These are phyloP conservation scores for Emericellopsis atlantica DNA, from an alignment of 2,329 filamentous ascomycete species.

Conservation along the genomic window DNA sequence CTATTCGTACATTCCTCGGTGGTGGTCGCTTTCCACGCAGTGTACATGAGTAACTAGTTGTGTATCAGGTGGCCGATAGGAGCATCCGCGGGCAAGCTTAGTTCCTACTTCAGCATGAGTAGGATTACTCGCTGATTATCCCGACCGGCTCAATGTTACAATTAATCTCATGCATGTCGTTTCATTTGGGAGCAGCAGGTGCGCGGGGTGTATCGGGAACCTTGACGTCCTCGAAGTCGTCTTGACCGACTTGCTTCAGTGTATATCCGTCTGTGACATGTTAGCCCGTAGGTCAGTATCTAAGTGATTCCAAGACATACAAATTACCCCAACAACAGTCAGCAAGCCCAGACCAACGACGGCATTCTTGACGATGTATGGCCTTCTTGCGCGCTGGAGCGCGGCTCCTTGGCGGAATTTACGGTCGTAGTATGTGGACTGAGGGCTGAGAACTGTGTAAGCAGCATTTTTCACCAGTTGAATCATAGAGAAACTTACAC, in stretches of 20 bases:
- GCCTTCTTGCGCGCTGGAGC: constrained; percentile 80
- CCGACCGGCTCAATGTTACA: no score
- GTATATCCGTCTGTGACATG: constrained; percentile 39
- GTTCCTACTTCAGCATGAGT: no score
- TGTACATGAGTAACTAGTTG: neutral
- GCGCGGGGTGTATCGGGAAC: constrained; percentile 62
- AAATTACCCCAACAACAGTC: constrained; percentile 69
- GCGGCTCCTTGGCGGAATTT: constrained; percentile 76
- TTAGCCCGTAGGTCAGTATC: neutral
- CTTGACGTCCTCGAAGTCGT: constrained; percentile 92
- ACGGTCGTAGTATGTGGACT: constrained; percentile 79
- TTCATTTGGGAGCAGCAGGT: constrained; percentile 23
- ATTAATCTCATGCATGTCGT: neutral
- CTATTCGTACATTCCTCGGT: neutral
- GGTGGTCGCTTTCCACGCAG: neutral
- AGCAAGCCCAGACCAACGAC: constrained; percentile 67
- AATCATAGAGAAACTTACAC: neutral
- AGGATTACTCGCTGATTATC: no score
- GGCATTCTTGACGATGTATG: constrained; percentile 84
- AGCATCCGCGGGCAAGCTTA: no score
- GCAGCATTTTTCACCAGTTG: neutral
- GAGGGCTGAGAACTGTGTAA: constrained; percentile 23
- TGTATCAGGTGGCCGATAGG: neutral
- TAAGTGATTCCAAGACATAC: constrained; percentile 33
- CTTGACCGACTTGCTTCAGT: constrained; percentile 80